Conservation (phyloP, 2,329 filamentous ascomycete species). For the Pseudogymnoascus sp. region DNA sequence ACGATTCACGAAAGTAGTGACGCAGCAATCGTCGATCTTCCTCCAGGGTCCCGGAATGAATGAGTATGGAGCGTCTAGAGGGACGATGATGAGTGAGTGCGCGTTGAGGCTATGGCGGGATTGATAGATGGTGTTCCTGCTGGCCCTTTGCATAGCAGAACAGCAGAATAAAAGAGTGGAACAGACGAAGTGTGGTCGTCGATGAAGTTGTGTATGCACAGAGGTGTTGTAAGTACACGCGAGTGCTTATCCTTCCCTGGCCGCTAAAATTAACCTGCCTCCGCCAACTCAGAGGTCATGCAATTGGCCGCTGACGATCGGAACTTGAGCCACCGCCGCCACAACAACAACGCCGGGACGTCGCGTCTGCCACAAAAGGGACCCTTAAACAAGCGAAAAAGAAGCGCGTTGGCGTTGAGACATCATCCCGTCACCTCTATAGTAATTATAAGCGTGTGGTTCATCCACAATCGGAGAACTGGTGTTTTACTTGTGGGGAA, state of each 20-base stretch:
- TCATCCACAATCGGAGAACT: not conserved
- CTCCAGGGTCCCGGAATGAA: not conserved
- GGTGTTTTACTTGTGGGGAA: not conserved
- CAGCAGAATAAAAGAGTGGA: not conserved
- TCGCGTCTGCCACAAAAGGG: conserved; percentile 2
- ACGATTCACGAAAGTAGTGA: not conserved
- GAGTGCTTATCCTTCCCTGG: conserved; percentile 6
- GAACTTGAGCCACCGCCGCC: conserved; percentile 1
- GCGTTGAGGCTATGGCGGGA: not conserved
- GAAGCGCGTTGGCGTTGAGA: conserved; percentile 6
- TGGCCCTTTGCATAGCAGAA: not conserved
- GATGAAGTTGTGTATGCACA: conserved; percentile 3
- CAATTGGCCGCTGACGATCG: not conserved
- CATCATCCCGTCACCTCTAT: not conserved
- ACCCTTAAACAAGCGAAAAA: not conserved
- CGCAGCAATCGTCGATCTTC: conserved; percentile 3
- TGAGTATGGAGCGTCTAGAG: not conserved
- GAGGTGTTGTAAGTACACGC: conserved; percentile 7
- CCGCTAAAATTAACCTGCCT: conserved; percentile 7
- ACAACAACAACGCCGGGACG: conserved; percentile 5
- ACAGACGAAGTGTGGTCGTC: not conserved
- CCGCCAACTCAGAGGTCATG: conserved; percentile 3
- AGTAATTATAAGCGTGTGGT: not conserved
- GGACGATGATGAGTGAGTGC: not conserved
- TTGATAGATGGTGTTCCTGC: not conserved